Conservation (phyloP, 805 yeast species). For the Wickerhamiella galacta region DNA sequence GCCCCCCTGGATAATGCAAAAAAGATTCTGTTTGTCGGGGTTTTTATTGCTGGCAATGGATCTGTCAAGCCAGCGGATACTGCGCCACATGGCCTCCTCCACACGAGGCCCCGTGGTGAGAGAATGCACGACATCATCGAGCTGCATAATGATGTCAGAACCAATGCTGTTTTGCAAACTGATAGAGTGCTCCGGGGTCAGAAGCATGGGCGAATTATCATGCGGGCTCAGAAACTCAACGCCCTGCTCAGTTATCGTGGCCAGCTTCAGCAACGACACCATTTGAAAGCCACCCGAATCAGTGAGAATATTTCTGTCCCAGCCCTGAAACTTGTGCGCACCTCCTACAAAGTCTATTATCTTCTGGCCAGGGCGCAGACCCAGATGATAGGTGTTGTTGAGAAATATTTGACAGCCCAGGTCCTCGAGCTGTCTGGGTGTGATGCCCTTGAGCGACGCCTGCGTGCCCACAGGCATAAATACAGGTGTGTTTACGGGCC, state of each 20-base stretch:
- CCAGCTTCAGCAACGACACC: constrained; percentile 29
- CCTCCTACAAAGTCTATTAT: constrained; percentile 28
- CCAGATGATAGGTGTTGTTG: constrained; percentile 30
- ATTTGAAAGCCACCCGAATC: constrained; percentile 32
- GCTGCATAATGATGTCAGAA: constrained; percentile 31
- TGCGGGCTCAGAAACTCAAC: constrained; percentile 30
- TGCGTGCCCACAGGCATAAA: constrained; percentile 34
- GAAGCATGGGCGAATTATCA: constrained; percentile 30
- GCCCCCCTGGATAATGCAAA: constrained; percentile 32
- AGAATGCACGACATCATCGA: constrained; percentile 30
- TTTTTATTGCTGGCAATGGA: constrained; percentile 29
- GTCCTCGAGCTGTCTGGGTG: constrained; percentile 26
- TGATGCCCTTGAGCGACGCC: constrained; percentile 30
- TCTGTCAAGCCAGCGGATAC: constrained; percentile 30
- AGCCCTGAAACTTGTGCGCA: constrained; percentile 27
- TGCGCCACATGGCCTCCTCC: constrained; percentile 30
- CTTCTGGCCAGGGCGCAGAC: constrained; percentile 29
- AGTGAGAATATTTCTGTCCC: constrained; percentile 29
- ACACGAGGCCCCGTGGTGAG: constrained; percentile 29
- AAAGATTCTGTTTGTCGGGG: constrained; percentile 27
- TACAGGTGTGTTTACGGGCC: constrained; percentile 28
- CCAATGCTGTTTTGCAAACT: constrained; percentile 29
- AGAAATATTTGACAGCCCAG: constrained; percentile 28
- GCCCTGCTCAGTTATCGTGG: constrained; percentile 31
- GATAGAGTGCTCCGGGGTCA: constrained; percentile 33